These are phyloP conservation scores for Aspergillus campestris DNA, from an alignment of 495 filamentous ascomycete species.

Conservation along the genomic window DNA sequence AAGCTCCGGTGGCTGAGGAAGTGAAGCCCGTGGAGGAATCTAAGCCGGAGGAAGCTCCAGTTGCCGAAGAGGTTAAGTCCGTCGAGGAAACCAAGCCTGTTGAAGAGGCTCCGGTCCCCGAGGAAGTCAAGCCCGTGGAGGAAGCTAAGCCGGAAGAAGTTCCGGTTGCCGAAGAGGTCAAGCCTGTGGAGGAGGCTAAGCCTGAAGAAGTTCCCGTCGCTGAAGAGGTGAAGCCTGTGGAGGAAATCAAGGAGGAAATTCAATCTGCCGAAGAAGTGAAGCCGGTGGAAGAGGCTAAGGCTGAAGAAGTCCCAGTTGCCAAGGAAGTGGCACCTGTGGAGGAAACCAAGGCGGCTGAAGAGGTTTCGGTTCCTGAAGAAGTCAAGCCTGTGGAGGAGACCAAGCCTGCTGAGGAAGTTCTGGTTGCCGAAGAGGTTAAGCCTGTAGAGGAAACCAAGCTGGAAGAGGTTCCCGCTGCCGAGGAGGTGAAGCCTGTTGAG, in stretches of 20 bases:
- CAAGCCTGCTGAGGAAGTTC: too few relatives aligned
- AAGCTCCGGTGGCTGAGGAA: not conserved
- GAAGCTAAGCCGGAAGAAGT: not conserved
- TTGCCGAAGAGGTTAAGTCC: not conserved
- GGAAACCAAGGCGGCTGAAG: not conserved
- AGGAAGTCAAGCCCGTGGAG: not conserved
- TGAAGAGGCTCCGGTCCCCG: not conserved
- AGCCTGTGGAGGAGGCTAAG: not conserved
- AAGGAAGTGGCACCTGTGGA: not conserved
- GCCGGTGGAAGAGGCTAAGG: too few relatives aligned
- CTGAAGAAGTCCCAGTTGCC: not conserved
- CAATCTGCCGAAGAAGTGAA: not conserved
- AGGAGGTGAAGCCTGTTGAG: not conserved
- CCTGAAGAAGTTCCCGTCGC: not conserved
- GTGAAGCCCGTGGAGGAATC: not conserved
- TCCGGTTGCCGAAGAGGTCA: not conserved
- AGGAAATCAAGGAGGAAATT: not conserved
- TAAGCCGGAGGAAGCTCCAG: not conserved
- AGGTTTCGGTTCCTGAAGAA: not conserved
- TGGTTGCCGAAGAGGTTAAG: not conserved
- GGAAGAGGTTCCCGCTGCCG: not conserved
- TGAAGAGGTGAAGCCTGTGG: not conserved
- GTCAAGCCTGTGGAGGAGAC: not conserved
- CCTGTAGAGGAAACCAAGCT: slow-evolving; percentile 1
- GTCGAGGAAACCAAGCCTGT: not conserved